Percentiles rank a stretch among this genome's conserved stretches.
phyloP scores from a whole-genome alignment of 2,329 filamentous ascomycete species.

The Passalora sequoiae region DNA sequence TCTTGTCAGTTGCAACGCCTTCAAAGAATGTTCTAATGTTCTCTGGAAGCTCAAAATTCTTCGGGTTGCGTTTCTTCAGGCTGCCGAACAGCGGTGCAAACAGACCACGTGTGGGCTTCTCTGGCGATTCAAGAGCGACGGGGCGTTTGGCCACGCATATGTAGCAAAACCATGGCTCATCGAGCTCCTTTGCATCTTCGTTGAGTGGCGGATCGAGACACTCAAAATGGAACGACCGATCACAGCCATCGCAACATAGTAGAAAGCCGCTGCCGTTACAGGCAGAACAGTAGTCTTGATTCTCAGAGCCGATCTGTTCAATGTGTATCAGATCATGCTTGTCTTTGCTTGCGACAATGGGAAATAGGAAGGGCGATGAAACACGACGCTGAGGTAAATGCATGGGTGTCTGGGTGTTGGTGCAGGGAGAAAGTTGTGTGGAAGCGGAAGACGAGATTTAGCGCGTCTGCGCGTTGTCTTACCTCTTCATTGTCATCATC shows the following conservation, averaged over 20 bases:
- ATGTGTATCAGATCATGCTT: constrained; percentile 36
- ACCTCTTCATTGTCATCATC: constrained; percentile 55
- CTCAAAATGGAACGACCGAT: constrained; percentile 80
- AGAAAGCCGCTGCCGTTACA: constrained; percentile 80
- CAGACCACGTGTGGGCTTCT: constrained; percentile 45
- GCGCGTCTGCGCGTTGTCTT: constrained; percentile 38
- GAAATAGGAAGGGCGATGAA: constrained; percentile 22
- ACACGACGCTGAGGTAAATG: constrained; percentile 25
- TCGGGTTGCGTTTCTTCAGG: constrained; percentile 34
- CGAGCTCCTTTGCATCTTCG: constrained; percentile 44
- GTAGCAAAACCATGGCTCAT: constrained; percentile 79
- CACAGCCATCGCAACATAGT: constrained; percentile 89
- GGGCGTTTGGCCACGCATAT: constrained; percentile 52
- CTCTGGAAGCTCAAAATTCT: constrained; percentile 55
- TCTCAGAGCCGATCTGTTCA: constrained; percentile 48
- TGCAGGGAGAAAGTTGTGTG: constrained; percentile 32
- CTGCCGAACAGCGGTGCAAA: constrained; percentile 60
- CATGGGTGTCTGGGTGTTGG: constrained; percentile 24
- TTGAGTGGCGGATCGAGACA: constrained; percentile 76
- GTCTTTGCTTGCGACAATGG: constrained; percentile 16
- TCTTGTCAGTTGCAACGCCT: constrained; percentile 67
- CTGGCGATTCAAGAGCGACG: constrained; percentile 24
- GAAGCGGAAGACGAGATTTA: constrained; percentile 36
- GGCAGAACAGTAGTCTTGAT: constrained; percentile 83
- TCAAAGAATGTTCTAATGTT: constrained; percentile 71